Percentiles rank a stretch among this genome's conserved stretches.
These are phyloP conservation scores for Lasiodiplodia sp. DNA, from an alignment of 2,329 filamentous ascomycete genomes.

Conservation along the genomic window DNA sequence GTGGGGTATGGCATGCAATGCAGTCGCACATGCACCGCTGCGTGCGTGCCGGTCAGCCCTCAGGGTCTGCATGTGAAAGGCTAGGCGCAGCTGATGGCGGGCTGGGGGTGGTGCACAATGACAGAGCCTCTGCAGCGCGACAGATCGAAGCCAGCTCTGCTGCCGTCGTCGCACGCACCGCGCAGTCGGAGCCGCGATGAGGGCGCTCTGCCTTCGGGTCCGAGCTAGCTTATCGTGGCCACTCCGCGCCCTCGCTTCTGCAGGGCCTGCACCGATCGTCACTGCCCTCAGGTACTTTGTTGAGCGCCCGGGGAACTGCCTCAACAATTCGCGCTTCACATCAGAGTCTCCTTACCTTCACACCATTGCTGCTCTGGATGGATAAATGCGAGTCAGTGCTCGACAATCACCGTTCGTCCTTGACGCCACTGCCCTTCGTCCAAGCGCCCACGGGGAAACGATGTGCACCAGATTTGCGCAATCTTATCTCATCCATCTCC, in stretches of 20 bases:
- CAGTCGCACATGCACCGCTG: constrained; percentile 25
- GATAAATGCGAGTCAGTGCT: constrained; percentile 9
- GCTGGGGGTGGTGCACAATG: not conserved
- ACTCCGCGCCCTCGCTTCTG: constrained; percentile 16
- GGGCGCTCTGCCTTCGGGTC: constrained; percentile 10
- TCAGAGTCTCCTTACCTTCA: constrained; percentile 29
- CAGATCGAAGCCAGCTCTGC: not conserved
- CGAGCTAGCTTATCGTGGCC: constrained; percentile 20
- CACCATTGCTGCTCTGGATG: constrained; percentile 4
- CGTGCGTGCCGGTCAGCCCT: not conserved
- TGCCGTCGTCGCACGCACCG: constrained; percentile 7
- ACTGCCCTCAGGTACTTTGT: constrained; percentile 17
- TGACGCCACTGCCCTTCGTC: constrained; percentile 11
- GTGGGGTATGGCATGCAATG: constrained; percentile 25
- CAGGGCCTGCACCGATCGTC: constrained; percentile 20
- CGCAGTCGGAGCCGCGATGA: constrained; percentile 7
- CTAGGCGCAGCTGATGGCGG: constrained; percentile 10
- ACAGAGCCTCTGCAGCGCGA: constrained; percentile 4
- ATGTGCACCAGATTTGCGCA: constrained; percentile 5
- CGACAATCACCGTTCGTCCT: not conserved
- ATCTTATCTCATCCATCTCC: constrained; percentile 26
- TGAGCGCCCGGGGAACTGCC: constrained; percentile 23
- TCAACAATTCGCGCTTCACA: constrained; percentile 27
- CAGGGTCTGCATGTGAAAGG: constrained; percentile 26
- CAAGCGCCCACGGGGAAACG: constrained; percentile 15